Evolutionary conservation across 106 monocot species (phyloP).

Genomic region (Acorus calamus): DNA sequence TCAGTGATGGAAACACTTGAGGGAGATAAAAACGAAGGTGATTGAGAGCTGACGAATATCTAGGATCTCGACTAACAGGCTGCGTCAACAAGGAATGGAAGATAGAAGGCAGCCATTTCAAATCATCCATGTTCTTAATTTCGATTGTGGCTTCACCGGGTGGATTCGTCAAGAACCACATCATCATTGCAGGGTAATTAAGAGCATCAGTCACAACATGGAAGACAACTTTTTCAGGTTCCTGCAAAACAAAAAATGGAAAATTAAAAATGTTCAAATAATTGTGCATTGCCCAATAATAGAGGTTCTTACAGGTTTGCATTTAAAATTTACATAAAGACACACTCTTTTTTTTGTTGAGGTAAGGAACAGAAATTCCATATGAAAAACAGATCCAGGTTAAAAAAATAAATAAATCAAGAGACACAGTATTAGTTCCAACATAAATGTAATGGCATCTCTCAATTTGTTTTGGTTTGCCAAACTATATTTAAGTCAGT

Average conservation of each 20-base stretch:
- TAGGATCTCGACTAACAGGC: constrained; percentile 3
- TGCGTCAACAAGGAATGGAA: not conserved
- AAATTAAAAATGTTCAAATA: too few species aligned
- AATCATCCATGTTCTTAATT: constrained; percentile 55
- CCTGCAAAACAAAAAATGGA: constrained; percentile 20
- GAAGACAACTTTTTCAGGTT: constrained; percentile 47
- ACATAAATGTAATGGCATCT: too few species aligned
- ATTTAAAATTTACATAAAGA: too few species aligned
- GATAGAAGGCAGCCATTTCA: constrained; percentile 13
- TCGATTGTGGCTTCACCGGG: constrained; percentile 46
- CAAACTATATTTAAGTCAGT: too few species aligned
- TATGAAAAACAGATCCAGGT: too few species aligned
- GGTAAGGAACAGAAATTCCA: too few species aligned
- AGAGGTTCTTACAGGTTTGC: too few species aligned
- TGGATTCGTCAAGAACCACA: constrained; percentile 70
- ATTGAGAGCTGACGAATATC: constrained; percentile 13
- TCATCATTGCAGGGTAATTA: constrained; percentile 55
- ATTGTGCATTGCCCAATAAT: too few species aligned
- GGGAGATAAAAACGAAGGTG: constrained; percentile 15
- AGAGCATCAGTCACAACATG: constrained; percentile 58
- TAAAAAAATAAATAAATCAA: too few species aligned
- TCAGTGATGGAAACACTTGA: constrained; percentile 12
- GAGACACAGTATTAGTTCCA: too few species aligned
- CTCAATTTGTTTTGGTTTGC: too few species aligned
- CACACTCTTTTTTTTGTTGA: too few species aligned